Evolutionary conservation across 2,329 filamentous ascomycete genomes (phyloP).

Genomic region (Akanthomyces uredinophilus): DNA sequence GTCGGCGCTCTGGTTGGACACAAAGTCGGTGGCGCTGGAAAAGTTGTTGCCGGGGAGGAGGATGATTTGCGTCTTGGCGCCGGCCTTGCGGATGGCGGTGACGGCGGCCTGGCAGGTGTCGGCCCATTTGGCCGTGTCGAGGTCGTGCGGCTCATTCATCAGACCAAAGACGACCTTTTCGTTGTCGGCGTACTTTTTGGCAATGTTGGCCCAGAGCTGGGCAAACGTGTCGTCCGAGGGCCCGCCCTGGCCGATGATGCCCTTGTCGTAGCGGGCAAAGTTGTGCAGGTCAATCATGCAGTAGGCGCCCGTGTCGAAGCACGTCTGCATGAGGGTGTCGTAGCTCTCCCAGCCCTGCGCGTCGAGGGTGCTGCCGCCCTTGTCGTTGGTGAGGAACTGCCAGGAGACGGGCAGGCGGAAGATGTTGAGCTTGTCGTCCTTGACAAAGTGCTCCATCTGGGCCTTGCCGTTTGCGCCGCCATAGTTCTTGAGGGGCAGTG

Average conservation of each 20-base stretch:
- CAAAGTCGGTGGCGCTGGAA: slow-evolving; percentile 44
- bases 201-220: slow-evolving; percentile 53
- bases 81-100: slow-evolving; percentile 58
- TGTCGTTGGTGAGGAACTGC: slow-evolving; percentile 54
- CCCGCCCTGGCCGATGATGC: slow-evolving; percentile 61
- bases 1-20: slow-evolving; percentile 44
- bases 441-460: slow-evolving; percentile 54
- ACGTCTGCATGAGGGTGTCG: slow-evolving; percentile 51
- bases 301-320: slow-evolving; percentile 49
- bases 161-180: slow-evolving; percentile 56
- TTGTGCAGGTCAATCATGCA: slow-evolving; percentile 59
- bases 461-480: slow-evolving; percentile 25
- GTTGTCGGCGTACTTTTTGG: slow-evolving; percentile 51
- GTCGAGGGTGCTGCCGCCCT: slow-evolving; percentile 46
- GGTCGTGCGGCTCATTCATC: slow-evolving; percentile 66
- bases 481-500: slow-evolving; percentile 29
- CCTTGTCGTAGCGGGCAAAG: slow-evolving; percentile 56
- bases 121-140: slow-evolving; percentile 54
- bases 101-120: slow-evolving; percentile 57
- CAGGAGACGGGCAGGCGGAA: slow-evolving; percentile 43
- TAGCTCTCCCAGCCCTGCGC: slow-evolving; percentile 44
- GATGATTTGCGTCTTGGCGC: slow-evolving; percentile 59
- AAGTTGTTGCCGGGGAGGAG: slow-evolving; percentile 60
- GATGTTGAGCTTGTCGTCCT: slow-evolving; percentile 47
- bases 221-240: slow-evolving; percentile 55